Evolutionary conservation across 1,139 yeast species (phyloP).

Genomic region (Taphrina flavorubra): DNA sequence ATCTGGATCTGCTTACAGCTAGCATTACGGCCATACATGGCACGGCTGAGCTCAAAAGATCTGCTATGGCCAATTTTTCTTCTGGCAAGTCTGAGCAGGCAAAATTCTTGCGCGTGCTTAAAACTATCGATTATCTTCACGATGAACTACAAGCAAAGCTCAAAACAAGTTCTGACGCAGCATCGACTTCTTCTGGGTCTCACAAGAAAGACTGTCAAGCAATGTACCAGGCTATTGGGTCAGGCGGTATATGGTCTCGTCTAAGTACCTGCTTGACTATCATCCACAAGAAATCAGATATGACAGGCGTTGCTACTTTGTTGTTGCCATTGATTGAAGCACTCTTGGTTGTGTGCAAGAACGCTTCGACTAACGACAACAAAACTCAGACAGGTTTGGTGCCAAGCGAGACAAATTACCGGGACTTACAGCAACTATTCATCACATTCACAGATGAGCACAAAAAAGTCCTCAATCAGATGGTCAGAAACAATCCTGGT

Average conservation of each 20-base stretch:
- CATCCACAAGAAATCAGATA: conserved; percentile 53
- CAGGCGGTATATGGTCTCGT: conserved; percentile 76
- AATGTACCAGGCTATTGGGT: background rate
- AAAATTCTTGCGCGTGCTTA: conserved; percentile 76
- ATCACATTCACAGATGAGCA: conserved; percentile 90
- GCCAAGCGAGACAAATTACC: conserved; percentile 59
- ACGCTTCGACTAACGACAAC: conserved; percentile 65
- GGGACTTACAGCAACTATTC: conserved; percentile 79
- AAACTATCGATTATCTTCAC: conserved; percentile 80
- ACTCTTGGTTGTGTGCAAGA: conserved; percentile 92
- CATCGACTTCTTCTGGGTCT: background rate
- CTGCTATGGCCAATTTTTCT: conserved; percentile 69
- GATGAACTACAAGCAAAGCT: conserved; percentile 40
- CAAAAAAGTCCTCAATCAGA: conserved; percentile 83
- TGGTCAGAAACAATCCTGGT: conserved; percentile 90
- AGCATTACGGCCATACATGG: conserved; percentile 56
- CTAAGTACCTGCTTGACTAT: conserved; percentile 75
- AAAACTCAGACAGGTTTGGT: conserved; percentile 51
- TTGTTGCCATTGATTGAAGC: conserved; percentile 88
- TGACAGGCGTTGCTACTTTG: conserved; percentile 78
- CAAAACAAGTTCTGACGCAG: conserved; percentile 46
- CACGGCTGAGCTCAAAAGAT: conserved; percentile 60
- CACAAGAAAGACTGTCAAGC: background rate
- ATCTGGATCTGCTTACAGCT: conserved; percentile 60
- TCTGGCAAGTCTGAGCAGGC: conserved; percentile 88